A percentile compares a stretch with the other conserved stretches of the same genome.
Conservation (phyloP, 768 basidiomycete genomes). For the Amanita subjunquillea region DNA sequence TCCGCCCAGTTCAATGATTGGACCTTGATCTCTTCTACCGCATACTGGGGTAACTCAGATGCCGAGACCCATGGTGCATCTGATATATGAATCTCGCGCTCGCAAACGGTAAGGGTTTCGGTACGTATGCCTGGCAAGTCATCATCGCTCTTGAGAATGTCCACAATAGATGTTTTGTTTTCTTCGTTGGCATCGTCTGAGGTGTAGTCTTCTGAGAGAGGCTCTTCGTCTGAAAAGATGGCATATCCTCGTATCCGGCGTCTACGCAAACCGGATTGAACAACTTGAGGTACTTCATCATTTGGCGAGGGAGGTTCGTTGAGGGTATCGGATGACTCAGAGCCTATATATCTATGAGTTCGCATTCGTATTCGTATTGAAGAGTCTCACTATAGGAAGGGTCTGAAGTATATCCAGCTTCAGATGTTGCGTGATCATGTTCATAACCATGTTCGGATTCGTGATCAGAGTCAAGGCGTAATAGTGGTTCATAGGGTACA, state of each 20-base stretch:
- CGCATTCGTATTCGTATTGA: too few species aligned
- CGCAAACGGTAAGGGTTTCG: neutral
- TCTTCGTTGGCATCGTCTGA: conserved; percentile 1
- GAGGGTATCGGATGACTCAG: neutral
- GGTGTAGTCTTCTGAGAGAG: conserved; percentile 15
- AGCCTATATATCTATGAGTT: neutral
- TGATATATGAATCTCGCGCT: neutral
- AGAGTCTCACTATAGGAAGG: neutral
- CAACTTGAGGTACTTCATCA: neutral
- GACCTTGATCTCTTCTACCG: conserved; percentile 6
- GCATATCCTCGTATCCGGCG: conserved; percentile 27
- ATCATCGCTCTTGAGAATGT: neutral
- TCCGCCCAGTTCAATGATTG: conserved; percentile 21
- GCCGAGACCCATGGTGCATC: conserved; percentile 21
- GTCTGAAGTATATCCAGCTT: neutral
- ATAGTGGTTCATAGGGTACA: neutral
- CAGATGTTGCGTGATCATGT: neutral
- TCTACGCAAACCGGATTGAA: conserved; percentile 13
- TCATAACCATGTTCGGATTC: neutral
- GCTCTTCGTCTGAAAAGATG: conserved; percentile 32
- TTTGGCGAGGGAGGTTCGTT: conserved; percentile 10
- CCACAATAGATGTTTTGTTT: neutral
- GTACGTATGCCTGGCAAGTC: neutral
- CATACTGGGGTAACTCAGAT: conserved; percentile 20
- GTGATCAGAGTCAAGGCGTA: neutral